Evolutionary conservation across 2,329 filamentous ascomycete species (phyloP).

Genomic region (Alternaria rosae): DNA sequence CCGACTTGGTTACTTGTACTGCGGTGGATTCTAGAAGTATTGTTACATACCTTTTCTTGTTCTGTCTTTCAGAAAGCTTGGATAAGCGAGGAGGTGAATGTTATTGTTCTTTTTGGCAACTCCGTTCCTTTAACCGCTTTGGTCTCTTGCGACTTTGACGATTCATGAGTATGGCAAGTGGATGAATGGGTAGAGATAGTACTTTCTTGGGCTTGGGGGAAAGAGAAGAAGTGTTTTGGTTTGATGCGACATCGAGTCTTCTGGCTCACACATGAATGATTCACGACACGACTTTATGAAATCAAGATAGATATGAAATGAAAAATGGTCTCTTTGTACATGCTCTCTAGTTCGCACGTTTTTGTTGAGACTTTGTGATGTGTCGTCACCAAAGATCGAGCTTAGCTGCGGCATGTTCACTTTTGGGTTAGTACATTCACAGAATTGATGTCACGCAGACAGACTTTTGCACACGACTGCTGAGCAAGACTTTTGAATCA

Average conservation of each 20-base stretch:
- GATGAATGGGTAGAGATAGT: not conserved
- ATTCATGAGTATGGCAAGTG: not conserved
- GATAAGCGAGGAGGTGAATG: not conserved
- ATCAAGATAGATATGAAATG: slow-evolving; percentile 14
- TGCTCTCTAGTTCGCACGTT: not conserved
- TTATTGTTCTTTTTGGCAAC: not conserved
- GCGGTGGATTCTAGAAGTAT: not conserved
- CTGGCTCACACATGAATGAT: slow-evolving; percentile 15
- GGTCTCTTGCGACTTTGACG: not conserved
- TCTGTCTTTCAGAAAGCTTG: not conserved
- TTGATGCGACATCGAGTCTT: slow-evolving; percentile 9
- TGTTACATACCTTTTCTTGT: slow-evolving; percentile 6
- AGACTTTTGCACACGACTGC: not conserved
- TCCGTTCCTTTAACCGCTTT: not conserved
- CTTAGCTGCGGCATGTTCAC: not conserved
- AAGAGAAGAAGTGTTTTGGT: not conserved
- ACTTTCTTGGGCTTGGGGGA: not conserved
- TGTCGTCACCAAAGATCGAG: not conserved
- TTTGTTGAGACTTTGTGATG: not conserved
- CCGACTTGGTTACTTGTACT: not conserved
- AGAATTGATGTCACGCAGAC: not conserved
- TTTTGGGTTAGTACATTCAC: not conserved
- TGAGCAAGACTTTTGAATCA: not conserved
- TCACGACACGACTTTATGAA: slow-evolving; percentile 14
- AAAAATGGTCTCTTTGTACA: not conserved